These are phyloP conservation scores for Penicillium angulare DNA, from an alignment of 495 filamentous ascomycete genomes.

Conservation along the genomic window DNA sequence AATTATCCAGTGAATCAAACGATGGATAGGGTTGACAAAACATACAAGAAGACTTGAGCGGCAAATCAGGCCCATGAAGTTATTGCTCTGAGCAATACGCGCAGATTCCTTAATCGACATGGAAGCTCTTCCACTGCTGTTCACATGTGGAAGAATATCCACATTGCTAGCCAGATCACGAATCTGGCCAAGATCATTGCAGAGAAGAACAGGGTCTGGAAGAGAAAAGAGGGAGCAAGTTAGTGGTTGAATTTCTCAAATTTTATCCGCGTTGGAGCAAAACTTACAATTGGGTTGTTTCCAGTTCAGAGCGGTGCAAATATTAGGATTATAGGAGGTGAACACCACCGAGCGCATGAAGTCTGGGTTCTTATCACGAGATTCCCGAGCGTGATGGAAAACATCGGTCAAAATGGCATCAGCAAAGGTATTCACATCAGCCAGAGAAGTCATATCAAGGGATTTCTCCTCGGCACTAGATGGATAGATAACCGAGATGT, in stretches of 20 bases:
- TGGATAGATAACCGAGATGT: constrained; percentile 84
- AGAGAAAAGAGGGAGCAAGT: not conserved
- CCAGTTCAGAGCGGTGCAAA: constrained; percentile 95
- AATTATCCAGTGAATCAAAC: not conserved
- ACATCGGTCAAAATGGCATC: constrained; percentile 81
- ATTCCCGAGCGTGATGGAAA: constrained; percentile 82
- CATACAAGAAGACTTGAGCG: constrained; percentile 79
- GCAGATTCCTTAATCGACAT: constrained; percentile 94
- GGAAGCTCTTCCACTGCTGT: constrained; percentile 65
- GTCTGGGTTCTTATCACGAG: constrained; percentile 66
- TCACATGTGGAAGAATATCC: constrained; percentile 40
- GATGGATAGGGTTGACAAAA: constrained; percentile 6
- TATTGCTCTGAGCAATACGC: constrained; percentile 89
- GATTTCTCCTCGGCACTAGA: constrained; percentile 65
- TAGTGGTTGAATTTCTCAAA: not conserved
- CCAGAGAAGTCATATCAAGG: constrained; percentile 64
- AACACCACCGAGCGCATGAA: constrained; percentile 85
- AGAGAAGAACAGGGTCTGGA: constrained; percentile 84
- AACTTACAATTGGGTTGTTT: constrained; percentile 93
- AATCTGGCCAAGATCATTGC: constrained; percentile 78
- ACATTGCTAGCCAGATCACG: constrained; percentile 46
- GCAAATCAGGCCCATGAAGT: constrained; percentile 96
- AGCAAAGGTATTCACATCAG: constrained; percentile 83
- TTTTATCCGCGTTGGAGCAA: not conserved
- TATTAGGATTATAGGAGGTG: constrained; percentile 81